These are phyloP conservation scores for Geoglossum cookeanum DNA, from an alignment of 2,329 filamentous ascomycete species.

Conservation along the genomic window DNA sequence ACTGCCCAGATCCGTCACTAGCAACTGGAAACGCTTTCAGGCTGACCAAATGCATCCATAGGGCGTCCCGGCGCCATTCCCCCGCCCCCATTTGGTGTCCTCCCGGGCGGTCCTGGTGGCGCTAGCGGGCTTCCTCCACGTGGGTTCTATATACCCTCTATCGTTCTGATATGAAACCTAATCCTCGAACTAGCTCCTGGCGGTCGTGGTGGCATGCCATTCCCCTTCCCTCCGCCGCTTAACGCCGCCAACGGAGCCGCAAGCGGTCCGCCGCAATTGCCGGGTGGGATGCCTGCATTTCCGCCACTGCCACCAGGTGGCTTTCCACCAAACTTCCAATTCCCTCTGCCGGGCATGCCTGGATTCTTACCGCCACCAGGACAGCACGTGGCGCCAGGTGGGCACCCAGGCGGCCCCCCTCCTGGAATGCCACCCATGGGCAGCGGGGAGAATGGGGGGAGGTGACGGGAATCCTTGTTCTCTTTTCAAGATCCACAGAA, in stretches of 20 bases:
- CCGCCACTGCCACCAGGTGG: conserved; percentile 14
- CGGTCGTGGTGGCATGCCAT: conserved; percentile 15
- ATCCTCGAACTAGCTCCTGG: conserved; percentile 5
- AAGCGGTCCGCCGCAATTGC: conserved; percentile 5
- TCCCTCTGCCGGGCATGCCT: conserved; percentile 5
- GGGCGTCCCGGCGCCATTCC: conserved; percentile 6
- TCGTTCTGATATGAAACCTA: background rate
- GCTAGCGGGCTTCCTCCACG: conserved; percentile 4
- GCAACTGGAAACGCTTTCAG: conserved; percentile 5
- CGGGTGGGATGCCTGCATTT: conserved; percentile 8
- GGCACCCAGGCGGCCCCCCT: background rate
- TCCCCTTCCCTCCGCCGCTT: conserved; percentile 17
- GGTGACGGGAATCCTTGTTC: background rate
- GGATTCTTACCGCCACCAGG: conserved; percentile 1
- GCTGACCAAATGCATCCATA: conserved; percentile 5
- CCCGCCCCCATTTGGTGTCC: conserved; percentile 4
- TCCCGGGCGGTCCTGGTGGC: conserved; percentile 1
- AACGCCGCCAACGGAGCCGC: conserved; percentile 10
- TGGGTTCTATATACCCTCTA: background rate
- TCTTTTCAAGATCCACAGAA: too few relatives aligned
- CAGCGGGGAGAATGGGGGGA: background rate
- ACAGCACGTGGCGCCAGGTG: background rate
- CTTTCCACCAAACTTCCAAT: conserved; percentile 14
- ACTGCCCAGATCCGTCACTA: background rate
- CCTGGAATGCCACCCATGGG: background rate